Percentiles rank a stretch among this genome's conserved stretches.
phyloP scores from a whole-genome alignment of 176 grass and related monocot genomes.

The Phyllostachys edulis region DNA sequence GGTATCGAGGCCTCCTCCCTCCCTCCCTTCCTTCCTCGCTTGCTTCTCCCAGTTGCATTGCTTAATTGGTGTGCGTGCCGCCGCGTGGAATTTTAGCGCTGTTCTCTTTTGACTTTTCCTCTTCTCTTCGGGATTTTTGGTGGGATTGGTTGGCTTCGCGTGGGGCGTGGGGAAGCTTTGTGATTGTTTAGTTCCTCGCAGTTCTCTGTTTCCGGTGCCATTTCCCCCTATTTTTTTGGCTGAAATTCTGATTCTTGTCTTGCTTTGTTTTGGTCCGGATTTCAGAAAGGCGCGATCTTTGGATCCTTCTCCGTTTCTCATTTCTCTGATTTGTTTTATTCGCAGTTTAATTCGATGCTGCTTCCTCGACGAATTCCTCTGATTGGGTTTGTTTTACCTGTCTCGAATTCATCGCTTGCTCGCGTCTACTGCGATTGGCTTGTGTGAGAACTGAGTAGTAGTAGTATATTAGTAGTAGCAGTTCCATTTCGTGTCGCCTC shows the following conservation, averaged over 20 bases:
- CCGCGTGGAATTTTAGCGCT: conserved; percentile 20
- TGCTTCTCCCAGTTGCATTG: conserved; percentile 11
- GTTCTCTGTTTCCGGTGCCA: background rate
- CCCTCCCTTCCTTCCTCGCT: background rate
- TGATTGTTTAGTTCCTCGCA: no score
- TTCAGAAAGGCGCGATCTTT: background rate
- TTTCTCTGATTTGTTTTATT: background rate
- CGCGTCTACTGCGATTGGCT: background rate
- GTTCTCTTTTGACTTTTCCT: conserved; percentile 24
- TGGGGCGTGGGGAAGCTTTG: background rate
- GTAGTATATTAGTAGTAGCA: background rate
- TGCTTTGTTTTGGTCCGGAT: background rate
- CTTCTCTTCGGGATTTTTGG: background rate
- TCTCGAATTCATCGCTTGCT: background rate
- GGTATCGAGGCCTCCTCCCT: conserved; percentile 24
- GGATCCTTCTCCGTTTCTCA: background rate
- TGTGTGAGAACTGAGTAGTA: background rate
- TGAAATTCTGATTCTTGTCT: background rate
- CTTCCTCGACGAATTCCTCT: background rate
- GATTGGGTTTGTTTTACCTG: background rate
- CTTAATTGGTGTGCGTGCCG: conserved; percentile 15
- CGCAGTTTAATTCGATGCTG: background rate
- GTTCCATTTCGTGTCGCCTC: background rate
- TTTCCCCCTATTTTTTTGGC: background rate
- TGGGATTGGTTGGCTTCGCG: background rate